These are phyloP conservation scores for Diaporthe sp. DNA, from an alignment of 2,329 filamentous ascomycete genomes.

Conservation along the genomic window DNA sequence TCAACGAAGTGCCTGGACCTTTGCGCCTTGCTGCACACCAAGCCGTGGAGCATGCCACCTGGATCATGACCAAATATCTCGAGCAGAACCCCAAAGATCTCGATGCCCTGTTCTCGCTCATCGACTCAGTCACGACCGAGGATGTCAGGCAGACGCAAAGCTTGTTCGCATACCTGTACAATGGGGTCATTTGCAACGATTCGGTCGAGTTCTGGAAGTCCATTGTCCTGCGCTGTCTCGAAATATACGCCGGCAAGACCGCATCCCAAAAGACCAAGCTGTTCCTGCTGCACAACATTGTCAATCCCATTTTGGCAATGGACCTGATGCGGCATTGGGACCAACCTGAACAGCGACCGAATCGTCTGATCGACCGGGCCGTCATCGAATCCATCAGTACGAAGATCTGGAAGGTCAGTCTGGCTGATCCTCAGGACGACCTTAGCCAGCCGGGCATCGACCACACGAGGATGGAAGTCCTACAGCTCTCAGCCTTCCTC, in stretches of 20 bases:
- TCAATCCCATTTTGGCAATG: conserved; percentile 97
- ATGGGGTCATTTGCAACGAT: conserved; percentile 83
- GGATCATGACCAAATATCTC: conserved; percentile 85
- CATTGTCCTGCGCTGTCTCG: conserved; percentile 86
- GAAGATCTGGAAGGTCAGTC: conserved; percentile 93
- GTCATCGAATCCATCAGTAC: conserved; percentile 92
- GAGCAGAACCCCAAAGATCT: conserved; percentile 80
- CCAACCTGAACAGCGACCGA: conserved; percentile 60
- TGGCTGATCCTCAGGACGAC: conserved; percentile 86
- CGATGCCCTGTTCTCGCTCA: conserved; percentile 85
- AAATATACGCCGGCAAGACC: conserved; percentile 83
- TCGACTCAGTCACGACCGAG: conserved; percentile 86
- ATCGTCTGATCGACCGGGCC: conserved; percentile 83
- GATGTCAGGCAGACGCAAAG: conserved; percentile 83
- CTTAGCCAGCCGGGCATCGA: conserved; percentile 88
- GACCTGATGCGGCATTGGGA: conserved; percentile 90
- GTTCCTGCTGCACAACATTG: conserved; percentile 90
- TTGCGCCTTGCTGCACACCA: conserved; percentile 90
- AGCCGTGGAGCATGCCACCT: conserved; percentile 88
- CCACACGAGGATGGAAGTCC: conserved; percentile 93
- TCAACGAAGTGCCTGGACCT: conserved; percentile 76
- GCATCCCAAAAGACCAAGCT: conserved; percentile 92
- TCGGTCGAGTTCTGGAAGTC: conserved; percentile 89
- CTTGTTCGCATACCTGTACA: conserved; percentile 86
- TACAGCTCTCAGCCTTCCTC: conserved; percentile 94